Conservation (phyloP, 257 asterid species). For the Buddleja alternifolia region DNA sequence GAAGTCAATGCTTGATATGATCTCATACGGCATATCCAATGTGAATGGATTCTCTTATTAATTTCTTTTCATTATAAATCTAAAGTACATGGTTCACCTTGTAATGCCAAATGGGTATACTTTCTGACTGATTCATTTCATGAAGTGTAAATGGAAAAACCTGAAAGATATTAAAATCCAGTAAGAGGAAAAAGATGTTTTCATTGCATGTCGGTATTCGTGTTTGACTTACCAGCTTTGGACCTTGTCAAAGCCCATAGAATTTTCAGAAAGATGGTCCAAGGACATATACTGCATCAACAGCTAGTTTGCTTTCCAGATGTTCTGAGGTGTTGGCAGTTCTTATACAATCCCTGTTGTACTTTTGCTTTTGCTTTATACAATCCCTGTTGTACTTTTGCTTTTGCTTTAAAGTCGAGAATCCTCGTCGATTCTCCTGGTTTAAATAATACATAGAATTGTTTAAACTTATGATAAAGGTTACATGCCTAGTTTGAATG, state of each 20-base stretch:
- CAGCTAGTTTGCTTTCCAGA: background rate
- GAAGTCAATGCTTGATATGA: background rate
- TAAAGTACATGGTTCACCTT: constrained; percentile 5
- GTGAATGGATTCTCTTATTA: background rate
- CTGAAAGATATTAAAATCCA: background rate
- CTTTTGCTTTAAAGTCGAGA: background rate
- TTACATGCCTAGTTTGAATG: background rate
- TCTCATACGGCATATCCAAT: background rate
- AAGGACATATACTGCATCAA: background rate
- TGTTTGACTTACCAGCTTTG: background rate
- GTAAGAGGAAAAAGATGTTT: background rate
- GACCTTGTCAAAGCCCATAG: background rate
- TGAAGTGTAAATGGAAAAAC: background rate
- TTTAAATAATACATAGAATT: background rate
- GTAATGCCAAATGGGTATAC: background rate
- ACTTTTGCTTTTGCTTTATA: too few relatives aligned
- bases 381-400: too few relatives aligned
- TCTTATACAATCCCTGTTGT: background rate
- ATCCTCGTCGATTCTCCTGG: background rate
- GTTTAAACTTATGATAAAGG: background rate
- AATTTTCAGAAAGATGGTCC: background rate
- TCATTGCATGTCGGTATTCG: background rate
- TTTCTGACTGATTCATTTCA: background rate
- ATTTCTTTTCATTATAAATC: background rate
- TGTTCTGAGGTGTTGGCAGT: background rate